Percentiles rank a stretch among this genome's conserved stretches.
phyloP scores from a whole-genome alignment of 352 stramenopile genomes.

The Phytophthora chlamydospora region DNA sequence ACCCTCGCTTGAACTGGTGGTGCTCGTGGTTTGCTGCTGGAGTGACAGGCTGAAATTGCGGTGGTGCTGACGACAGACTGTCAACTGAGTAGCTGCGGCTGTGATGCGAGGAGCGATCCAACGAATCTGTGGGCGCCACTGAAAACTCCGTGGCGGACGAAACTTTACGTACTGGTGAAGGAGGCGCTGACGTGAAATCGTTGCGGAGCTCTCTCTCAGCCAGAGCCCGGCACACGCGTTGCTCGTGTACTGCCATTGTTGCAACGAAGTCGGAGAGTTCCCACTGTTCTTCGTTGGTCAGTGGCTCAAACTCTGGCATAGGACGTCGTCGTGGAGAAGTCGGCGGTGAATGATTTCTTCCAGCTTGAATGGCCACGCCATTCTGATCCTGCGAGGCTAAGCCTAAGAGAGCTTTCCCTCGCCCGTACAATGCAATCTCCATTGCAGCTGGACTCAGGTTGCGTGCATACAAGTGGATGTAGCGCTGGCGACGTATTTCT shows the following conservation, averaged over 20 bases:
- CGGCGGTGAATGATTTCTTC: conserved; percentile 9
- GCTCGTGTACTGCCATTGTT: conserved; percentile 49
- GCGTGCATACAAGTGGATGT: conserved; percentile 67
- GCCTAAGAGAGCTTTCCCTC: conserved; percentile 29
- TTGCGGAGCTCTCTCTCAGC: conserved; percentile 45
- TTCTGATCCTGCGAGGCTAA: conserved; percentile 12
- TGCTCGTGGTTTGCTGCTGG: conserved; percentile 36
- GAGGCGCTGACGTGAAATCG: conserved; percentile 34
- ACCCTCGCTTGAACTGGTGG: conserved; percentile 40
- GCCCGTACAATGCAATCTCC: conserved; percentile 48
- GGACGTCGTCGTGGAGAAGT: conserved; percentile 20
- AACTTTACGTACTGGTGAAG: conserved; percentile 34
- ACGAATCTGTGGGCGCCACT: conserved; percentile 15
- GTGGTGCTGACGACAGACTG: conserved; percentile 8
- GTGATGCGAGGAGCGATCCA: conserved; percentile 11
- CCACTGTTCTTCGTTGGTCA: conserved; percentile 60
- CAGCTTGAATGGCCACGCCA: conserved; percentile 2
- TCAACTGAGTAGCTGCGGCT: conserved; percentile 34
- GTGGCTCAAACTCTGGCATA: conserved; percentile 35
- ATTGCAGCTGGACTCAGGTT: conserved; percentile 50
- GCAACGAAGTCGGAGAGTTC: conserved; percentile 72
- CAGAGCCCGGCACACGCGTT: conserved; percentile 54
- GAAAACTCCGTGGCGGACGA: conserved; percentile 33
- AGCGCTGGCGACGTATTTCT: conserved; percentile 43
- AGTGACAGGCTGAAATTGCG: conserved; percentile 7